Percentiles rank a stretch among this genome's conserved stretches.
phyloP scores from a whole-genome alignment of 345 rosid genomes.

The Boechera stricta region DNA sequence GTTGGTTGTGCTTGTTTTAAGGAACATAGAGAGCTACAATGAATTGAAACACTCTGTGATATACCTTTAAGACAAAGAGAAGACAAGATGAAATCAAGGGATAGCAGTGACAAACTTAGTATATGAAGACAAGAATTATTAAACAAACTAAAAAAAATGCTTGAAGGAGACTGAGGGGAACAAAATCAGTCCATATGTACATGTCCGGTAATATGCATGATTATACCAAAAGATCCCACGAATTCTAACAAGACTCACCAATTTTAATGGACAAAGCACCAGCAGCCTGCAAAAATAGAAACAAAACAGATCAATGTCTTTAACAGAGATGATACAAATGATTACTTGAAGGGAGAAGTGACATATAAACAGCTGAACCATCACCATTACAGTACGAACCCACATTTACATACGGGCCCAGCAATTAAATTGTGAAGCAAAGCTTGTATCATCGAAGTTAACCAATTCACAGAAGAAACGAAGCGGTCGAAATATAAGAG shows the following conservation, averaged over 20 bases:
- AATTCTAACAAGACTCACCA: slow-evolving; percentile 61
- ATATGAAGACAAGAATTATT: neutral
- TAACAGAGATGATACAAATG: slow-evolving; percentile 13
- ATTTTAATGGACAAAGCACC: slow-evolving; percentile 92
- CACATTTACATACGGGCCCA: slow-evolving; percentile 2
- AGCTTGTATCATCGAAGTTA: neutral
- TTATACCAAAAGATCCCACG: slow-evolving; percentile 9
- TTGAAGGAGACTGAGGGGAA: neutral
- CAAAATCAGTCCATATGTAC: slow-evolving; percentile 7
- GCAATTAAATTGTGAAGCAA: neutral
- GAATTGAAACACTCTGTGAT: slow-evolving; percentile 10
- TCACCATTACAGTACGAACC: slow-evolving; percentile 22
- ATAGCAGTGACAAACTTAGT: slow-evolving; percentile 18
- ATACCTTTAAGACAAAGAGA: neutral
- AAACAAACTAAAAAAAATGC: slow-evolving; percentile 5
- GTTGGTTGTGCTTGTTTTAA: neutral
- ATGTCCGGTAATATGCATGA: slow-evolving; percentile 12
- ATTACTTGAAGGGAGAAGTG: slow-evolving; percentile 9
- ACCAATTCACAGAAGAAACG: neutral
- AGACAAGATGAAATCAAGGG: neutral
- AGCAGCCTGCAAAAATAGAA: slow-evolving; percentile 71
- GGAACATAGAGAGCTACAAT: slow-evolving; percentile 17
- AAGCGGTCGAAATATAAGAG: slow-evolving; percentile 12
- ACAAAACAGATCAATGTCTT: slow-evolving; percentile 25
- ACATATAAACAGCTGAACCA: slow-evolving; percentile 11